phyloP scores from a whole-genome alignment of 345 rosid species.

The Microthlaspi erraticum region DNA sequence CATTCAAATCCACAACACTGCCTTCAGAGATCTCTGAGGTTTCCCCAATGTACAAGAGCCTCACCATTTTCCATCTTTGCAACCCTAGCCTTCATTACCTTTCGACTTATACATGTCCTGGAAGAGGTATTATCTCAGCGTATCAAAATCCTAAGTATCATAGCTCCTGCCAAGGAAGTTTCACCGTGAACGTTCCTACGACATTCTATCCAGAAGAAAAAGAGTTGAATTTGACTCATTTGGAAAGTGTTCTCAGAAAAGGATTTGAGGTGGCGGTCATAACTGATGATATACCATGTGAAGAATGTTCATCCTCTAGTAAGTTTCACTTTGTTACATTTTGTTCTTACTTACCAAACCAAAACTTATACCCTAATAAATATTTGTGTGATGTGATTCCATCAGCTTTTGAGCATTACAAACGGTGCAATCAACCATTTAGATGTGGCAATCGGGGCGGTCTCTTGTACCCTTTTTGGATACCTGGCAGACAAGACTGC shows the following conservation, averaged over 20 bases:
- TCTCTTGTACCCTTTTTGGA: conserved; percentile 50
- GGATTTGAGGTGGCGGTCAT: conserved; percentile 45
- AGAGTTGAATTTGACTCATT: no score
- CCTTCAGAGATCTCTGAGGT: not conserved
- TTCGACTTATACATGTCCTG: conserved; percentile 24
- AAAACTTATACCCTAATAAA: no score
- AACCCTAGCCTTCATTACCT: not conserved
- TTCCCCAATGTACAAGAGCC: not conserved
- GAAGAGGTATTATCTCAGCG: not conserved
- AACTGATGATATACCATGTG: conserved; percentile 12
- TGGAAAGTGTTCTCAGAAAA: conserved; percentile 8
- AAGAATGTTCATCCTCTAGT: conserved; percentile 26
- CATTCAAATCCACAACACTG: not conserved
- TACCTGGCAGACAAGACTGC: conserved; percentile 31
- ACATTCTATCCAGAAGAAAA: not conserved
- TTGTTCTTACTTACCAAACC: no score
- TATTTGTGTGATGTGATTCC: no score
- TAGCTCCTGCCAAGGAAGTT: not conserved
- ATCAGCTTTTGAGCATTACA: conserved; percentile 1
- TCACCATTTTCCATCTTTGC: conserved; percentile 33
- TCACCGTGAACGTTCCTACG: conserved; percentile 6
- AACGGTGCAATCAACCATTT: conserved; percentile 6
- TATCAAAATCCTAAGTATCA: not conserved
- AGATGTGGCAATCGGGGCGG: not conserved
- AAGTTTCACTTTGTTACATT: no score